These are phyloP conservation scores for Punica granatum DNA, from an alignment of 345 rosid species.

Conservation along the genomic window DNA sequence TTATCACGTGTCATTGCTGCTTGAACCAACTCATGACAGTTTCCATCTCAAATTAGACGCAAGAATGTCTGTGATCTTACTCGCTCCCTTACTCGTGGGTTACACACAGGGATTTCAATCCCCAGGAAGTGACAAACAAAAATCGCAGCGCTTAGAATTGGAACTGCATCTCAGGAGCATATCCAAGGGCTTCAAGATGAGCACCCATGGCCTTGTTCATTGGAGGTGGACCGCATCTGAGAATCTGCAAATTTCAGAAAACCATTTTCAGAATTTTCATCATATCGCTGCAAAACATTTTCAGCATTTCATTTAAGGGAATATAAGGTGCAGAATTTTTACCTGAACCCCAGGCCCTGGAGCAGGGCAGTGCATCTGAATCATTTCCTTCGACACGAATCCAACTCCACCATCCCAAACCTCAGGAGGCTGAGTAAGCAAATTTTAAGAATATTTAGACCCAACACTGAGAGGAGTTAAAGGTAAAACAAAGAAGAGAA, in stretches of 20 bases:
- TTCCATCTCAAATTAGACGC: background rate
- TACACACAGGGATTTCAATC: background rate
- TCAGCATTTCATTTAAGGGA: background rate
- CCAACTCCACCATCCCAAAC: constrained; percentile 89
- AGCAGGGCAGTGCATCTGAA: constrained; percentile 69
- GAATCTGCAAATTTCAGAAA: constrained; percentile 35
- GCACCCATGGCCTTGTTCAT: constrained; percentile 98
- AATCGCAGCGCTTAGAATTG: constrained; percentile 47
- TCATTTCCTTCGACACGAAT: constrained; percentile 88
- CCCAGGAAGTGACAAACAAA: background rate
- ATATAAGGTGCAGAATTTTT: background rate
- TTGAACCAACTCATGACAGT: background rate
- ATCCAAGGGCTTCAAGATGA: constrained; percentile 74
- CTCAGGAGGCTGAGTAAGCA: constrained; percentile 68
- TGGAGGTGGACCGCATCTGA: constrained; percentile 94
- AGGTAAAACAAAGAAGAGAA: background rate
- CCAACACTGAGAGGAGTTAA: too few species aligned
- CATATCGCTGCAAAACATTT: background rate
- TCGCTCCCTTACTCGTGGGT: background rate
- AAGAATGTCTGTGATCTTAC: background rate
- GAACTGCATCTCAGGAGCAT: constrained; percentile 83
- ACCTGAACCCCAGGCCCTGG: constrained; percentile 74
- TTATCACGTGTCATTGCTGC: background rate
- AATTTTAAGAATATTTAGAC: background rate
- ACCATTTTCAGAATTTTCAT: background rate